These are phyloP conservation scores for Beauveria australis DNA, from an alignment of 2,329 filamentous ascomycete species.

Conservation along the genomic window DNA sequence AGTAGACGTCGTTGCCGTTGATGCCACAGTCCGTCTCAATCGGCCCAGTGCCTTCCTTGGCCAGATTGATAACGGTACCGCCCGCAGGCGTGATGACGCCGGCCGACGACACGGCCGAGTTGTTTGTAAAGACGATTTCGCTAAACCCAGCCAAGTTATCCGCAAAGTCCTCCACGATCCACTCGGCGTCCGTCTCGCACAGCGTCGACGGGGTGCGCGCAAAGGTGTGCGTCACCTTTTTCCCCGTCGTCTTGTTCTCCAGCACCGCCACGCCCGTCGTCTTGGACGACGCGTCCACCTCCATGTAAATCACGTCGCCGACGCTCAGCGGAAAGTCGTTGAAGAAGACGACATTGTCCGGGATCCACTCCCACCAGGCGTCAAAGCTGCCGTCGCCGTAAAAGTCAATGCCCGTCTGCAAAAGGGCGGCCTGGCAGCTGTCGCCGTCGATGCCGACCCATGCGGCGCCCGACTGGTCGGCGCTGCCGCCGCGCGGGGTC, in stretches of 20 bases:
- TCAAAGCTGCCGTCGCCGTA: conserved; percentile 25
- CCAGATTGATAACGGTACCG: neutral
- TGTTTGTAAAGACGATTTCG: conserved; percentile 3
- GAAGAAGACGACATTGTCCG: conserved; percentile 29
- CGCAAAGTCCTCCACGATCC: conserved; percentile 41
- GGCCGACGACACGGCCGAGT: conserved; percentile 15
- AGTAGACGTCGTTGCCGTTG: neutral
- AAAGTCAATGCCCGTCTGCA: conserved; percentile 33
- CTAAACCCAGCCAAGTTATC: conserved; percentile 6
- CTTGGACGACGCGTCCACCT: conserved; percentile 15
- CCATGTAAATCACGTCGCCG: conserved; percentile 17
- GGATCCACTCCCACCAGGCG: conserved; percentile 35
- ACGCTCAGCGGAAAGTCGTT: conserved; percentile 15
- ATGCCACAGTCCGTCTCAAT: neutral
- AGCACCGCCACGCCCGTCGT: conserved; percentile 15
- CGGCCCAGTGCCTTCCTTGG: neutral
- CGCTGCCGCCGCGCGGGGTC: neutral
- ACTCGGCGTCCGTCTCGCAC: conserved; percentile 48
- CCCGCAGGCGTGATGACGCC: conserved; percentile 17
- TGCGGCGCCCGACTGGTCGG: conserved; percentile 18
- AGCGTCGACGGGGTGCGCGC: conserved; percentile 22
- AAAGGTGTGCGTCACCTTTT: conserved; percentile 41
- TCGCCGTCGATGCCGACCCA: conserved; percentile 36
- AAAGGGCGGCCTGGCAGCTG: conserved; percentile 26
- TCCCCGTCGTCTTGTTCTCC: conserved; percentile 40